Evolutionary conservation across 1,284 basidiomycete genomes (phyloP).

Genomic region (Rhodotorula glutinis): DNA sequence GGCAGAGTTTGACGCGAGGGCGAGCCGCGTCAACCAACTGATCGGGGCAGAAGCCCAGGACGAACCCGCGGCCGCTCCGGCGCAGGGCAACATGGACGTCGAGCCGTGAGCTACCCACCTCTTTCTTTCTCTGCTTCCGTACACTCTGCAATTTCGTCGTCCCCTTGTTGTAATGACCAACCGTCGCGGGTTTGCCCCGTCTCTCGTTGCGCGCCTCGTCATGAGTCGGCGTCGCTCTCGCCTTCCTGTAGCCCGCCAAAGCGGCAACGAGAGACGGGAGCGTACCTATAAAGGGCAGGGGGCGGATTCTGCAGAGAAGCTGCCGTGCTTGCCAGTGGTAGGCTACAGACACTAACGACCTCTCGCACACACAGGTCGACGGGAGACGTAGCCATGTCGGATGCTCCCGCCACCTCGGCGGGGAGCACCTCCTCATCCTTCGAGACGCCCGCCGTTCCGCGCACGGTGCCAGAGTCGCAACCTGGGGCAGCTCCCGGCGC

Average conservation of each 20-base stretch:
- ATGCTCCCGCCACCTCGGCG: background rate
- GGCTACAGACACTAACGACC: too few relatives aligned
- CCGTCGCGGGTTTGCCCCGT: too few relatives aligned
- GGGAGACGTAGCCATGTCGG: background rate
- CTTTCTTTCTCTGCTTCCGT: background rate
- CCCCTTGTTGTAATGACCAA: background rate
- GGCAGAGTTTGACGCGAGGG: constrained; percentile 24
- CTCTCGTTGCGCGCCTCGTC: too few relatives aligned
- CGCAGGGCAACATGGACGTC: constrained; percentile 31
- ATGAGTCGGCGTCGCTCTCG: background rate
- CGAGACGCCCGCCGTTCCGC: too few relatives aligned
- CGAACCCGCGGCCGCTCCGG: constrained; percentile 14
- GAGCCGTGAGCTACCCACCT: constrained; percentile 36
- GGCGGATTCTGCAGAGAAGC: too few relatives aligned
- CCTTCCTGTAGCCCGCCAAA: too few relatives aligned
- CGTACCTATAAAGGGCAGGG: too few relatives aligned
- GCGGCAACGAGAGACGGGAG: background rate
- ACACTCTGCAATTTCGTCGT: background rate
- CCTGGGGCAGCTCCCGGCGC: background rate
- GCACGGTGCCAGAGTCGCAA: background rate
- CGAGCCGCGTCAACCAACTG: constrained; percentile 41
- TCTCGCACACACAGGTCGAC: background rate
- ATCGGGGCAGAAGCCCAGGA: constrained; percentile 38
- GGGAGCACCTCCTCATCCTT: background rate
- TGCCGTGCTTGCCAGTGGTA: too few relatives aligned